Conservation (phyloP, 2,329 filamentous ascomycete species). For the Zalaria sp. region DNA sequence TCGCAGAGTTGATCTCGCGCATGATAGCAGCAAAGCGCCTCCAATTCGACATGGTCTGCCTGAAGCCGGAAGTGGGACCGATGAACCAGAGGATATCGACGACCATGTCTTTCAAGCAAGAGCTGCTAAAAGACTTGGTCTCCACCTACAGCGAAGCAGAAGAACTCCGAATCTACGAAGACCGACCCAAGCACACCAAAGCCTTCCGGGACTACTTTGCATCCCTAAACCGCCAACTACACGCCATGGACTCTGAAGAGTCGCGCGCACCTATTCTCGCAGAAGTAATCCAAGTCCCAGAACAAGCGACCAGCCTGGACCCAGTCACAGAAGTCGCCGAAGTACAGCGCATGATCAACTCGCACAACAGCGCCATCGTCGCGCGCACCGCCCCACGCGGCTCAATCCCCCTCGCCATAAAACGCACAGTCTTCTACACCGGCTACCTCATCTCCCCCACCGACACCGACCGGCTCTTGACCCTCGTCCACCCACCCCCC, state of each 20-base stretch:
- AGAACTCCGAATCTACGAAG: conserved; percentile 62
- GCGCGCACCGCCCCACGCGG: conserved; percentile 28
- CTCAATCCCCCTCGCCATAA: conserved; percentile 50
- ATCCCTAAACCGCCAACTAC: conserved; percentile 54
- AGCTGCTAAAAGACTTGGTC: conserved; percentile 65
- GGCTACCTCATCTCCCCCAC: conserved; percentile 68
- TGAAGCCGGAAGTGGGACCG: conserved; percentile 77
- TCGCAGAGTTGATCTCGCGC: conserved; percentile 64
- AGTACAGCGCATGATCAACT: conserved; percentile 79
- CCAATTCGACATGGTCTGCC: conserved; percentile 72
- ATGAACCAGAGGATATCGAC: conserved; percentile 61
- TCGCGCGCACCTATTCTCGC: conserved; percentile 51
- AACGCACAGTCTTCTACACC: conserved; percentile 65
- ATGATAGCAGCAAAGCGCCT: conserved; percentile 67
- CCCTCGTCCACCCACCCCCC: conserved; percentile 51
- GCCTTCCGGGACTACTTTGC: conserved; percentile 75
- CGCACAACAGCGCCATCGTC: conserved; percentile 56
- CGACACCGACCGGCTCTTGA: conserved; percentile 59
- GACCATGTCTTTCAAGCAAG: conserved; percentile 89
- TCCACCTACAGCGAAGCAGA: conserved; percentile 72
- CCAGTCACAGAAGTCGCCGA: conserved; percentile 68
- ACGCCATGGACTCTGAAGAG: conserved; percentile 17
- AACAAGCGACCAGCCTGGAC: conserved; percentile 58
- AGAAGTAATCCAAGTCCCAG: conserved; percentile 77
- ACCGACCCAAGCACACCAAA: conserved; percentile 52